Evolutionary conservation across 495 filamentous ascomycete species (phyloP), one percentile per base, ranked within the genome.

Genomic region (Elasticomyces elasticus): DNA sequence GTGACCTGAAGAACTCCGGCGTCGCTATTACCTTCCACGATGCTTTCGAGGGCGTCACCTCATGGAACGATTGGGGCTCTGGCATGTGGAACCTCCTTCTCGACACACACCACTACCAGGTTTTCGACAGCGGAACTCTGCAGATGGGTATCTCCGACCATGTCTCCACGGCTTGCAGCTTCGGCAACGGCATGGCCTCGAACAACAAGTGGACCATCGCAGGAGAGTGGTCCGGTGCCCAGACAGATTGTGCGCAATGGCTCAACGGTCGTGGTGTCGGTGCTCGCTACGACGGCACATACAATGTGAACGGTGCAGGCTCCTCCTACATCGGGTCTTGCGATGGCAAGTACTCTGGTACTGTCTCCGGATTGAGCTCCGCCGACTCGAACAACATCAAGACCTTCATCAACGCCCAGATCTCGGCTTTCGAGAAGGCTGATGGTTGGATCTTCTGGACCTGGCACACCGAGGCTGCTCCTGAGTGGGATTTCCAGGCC

Each of bases 401-500:
- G 35, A 71, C 72, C 37, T 86, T 77, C 62, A 81, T 87, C 51
- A 82, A 86, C 61, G 83, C 80, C 5, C 85, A 89, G 64, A 71
- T 89, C 12, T 83, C 86, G 62, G 83, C 84, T 6, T 89, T 77
- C 59, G 85, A 89, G 70, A 71, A 74, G 62, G 76, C 75, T 19
- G 69, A 63, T 0, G 86, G 86, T 15, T 90, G 86, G 86, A 70
- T 90, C 52, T 89, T 85, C 70, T 90, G 86, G 86, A 81, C 80
- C 5, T 89, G 86, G 79, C 90, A 88, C 71, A 87, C 81, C n/a
- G 86, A 94, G 60, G 82, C 77, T 35, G 79, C 87, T 25, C 89
- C 89, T 0, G 87, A 90, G 68, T 95, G 89, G 89, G 80, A 91
- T 64, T 82, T 94, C 76, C 72, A 24, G 19, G 42, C 11, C n/a